Conservation (phyloP, 176 grass and related monocot species). For the Elymus sibiricus region DNA sequence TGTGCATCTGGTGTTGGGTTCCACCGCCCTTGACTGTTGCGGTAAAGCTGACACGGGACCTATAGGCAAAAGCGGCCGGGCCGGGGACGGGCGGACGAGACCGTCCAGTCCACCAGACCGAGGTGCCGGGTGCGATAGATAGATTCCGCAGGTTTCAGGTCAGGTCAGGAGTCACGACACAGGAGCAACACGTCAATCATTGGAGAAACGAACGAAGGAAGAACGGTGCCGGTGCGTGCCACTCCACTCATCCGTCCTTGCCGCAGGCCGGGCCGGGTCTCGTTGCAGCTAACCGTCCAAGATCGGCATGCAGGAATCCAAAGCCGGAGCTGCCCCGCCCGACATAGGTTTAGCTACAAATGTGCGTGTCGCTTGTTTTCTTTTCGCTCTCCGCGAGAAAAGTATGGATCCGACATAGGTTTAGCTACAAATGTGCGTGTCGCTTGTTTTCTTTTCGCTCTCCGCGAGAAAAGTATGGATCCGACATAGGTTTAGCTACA, state of each 20-base stretch:
- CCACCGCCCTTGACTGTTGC: no score
- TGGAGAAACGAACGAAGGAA: not conserved
- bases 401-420: no score
- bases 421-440: not conserved
- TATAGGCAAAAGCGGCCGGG: no score
- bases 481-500: not conserved
- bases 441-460: not conserved
- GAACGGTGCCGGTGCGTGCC: not conserved
- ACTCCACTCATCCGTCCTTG: not conserved
- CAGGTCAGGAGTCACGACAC: no score
- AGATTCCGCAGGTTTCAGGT: no score
- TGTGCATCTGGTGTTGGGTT: no score
- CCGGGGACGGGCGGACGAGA: no score
- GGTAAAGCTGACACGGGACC: not conserved
- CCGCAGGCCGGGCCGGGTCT: not conserved
- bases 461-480: no score
- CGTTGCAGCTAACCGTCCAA: constrained; percentile 29
- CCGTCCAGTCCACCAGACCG: no score
- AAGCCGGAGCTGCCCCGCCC: not conserved
- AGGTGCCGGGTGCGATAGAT: no score
- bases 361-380: not conserved
- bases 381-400: no score
- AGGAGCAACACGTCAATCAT: no score
- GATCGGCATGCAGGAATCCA: constrained; percentile 12
- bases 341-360: not conserved